These are phyloP conservation scores for Gymnopilus dilepis DNA, from an alignment of 768 basidiomycete genomes.

Conservation along the genomic window DNA sequence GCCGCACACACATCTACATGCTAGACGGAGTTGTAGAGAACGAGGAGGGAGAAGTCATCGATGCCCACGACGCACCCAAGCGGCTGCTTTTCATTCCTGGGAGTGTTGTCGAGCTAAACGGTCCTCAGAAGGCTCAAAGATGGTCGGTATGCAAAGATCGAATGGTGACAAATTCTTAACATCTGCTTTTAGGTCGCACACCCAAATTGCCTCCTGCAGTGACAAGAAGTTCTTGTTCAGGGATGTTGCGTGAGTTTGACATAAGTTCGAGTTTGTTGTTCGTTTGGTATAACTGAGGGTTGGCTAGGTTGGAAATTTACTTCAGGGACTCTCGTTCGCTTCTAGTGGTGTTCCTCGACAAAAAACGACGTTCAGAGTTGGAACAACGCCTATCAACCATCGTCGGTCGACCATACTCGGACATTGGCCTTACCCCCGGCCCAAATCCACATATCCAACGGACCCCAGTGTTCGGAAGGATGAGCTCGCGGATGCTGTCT, in stretches of 20 bases:
- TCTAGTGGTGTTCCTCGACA: conserved; percentile 80
- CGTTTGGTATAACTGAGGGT: conserved; percentile 5
- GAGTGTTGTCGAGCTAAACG: conserved; percentile 79
- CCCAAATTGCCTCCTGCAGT: conserved; percentile 77
- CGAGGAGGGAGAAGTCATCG: conserved; percentile 87
- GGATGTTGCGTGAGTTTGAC: conserved; percentile 87
- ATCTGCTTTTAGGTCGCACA: conserved; percentile 63
- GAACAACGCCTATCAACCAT: conserved; percentile 57
- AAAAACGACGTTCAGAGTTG: conserved; percentile 64
- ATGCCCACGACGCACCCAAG: conserved; percentile 84
- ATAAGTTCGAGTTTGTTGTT: neutral
- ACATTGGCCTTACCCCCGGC: conserved; percentile 53
- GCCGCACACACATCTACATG: conserved; percentile 86
- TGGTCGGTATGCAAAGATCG: conserved; percentile 57
- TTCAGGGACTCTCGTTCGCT: conserved; percentile 92
- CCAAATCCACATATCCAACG: conserved; percentile 41
- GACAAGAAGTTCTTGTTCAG: conserved; percentile 89
- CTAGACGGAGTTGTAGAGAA: conserved; percentile 88
- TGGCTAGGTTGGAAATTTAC: conserved; percentile 81
- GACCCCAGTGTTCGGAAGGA: conserved; percentile 59
- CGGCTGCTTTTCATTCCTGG: conserved; percentile 85
- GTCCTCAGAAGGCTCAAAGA: conserved; percentile 79
- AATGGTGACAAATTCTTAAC: neutral
- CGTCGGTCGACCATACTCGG: conserved; percentile 45
- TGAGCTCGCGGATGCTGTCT: conserved; percentile 55